Evolutionary conservation across 2,329 filamentous ascomycete genomes (phyloP), one percentile per base, ranked within the genome.

Genomic region (Xylariaceae sp.): DNA sequence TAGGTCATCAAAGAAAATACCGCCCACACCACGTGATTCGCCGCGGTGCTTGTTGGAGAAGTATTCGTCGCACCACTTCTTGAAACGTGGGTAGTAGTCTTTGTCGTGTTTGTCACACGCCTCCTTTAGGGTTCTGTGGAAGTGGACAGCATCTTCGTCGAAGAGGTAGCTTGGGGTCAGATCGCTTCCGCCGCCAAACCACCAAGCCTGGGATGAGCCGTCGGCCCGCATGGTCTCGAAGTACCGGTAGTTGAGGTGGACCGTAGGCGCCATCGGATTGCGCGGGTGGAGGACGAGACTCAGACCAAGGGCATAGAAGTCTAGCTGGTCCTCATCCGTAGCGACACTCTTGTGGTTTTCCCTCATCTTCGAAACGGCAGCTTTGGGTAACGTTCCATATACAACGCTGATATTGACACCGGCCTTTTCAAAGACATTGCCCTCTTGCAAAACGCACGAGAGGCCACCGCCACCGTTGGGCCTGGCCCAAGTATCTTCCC

Each of bases 1-100:
- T 13, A 99, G 79, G 69, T 99, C 94, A 71, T 99, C 94, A 66
- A 99, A 99, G 82, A 99, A 99, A 71, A 99, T 97, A 48, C 94
- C 94, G 48, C 94, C 94, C 33, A 99, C 75, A 51, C 94, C 94
- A 45, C 94, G 87, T 43, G 84, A 79, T 75, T 99, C 94, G 53
- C 83, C 82, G 43, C 94, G 85, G 75, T 99, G 94, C 69, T 92
- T 93, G 72, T 97, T 89, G 76, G 81, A 87, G 74, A 99, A 99
- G 76, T 99, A 99, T 64, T 95, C 85, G 70, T 99, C 94, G 70
- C 94, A 99, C 94, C 94, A 99, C 68, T 88, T 87, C 77, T 99
- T 99, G 81, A 97, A 99, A 48, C 86, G 84, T 12, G 90, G 86
- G 71, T 95, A 99, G 78, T 97, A 99, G 36, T 79, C 81, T 69